Evolutionary conservation across 305 asterid genomes (phyloP), one percentile per base, ranked within the genome.

Genomic region (Ajuga reptans): DNA sequence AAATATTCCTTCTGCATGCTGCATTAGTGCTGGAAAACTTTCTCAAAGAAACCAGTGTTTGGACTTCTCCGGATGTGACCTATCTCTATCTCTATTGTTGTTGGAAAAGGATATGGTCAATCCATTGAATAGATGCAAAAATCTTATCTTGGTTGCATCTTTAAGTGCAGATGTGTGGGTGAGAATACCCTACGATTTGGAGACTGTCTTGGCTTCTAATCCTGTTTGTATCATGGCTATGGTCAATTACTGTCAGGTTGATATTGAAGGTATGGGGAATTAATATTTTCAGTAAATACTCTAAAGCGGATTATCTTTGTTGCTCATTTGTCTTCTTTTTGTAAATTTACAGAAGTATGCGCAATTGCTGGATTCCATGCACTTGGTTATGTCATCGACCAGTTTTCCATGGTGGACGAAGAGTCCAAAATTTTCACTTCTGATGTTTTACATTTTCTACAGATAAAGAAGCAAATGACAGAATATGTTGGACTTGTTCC

Each of bases 101-200:
- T 39, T 64, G 78, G 85, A 77, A 73, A 80, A 77, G 56, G 85
- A 73, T 75, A 68, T 18, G 55, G 70, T 70, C 72, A 70, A 72
- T 71, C 75, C 83, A 65, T 78, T 74, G 45, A 79, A 68, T 50
- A 77, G 64, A 68, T 75, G 75, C 70, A 73, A 53, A 68, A 78
- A 66, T 64, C 66, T 78, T 43, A 49, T 78, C 74, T 84, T 93
- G 77, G 76, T 93, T 79, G 71, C 84, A 8, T 84, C 84, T 8
- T 76, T 93, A 33, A 84, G 80, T 78, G 90, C 88, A 65, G 96
- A 93, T 85, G 80, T 85, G 43, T 93, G 97, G 97, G 79, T 90
- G 83, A 86, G 89, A 80, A 81, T 90, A 51, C 97, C 99, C 56
- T 39, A 36, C 72, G 78, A 76, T 51, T 66, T 66, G 72, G 88